Conservation (phyloP, 2,329 filamentous ascomycete genomes). For the Beauveria varroae region DNA sequence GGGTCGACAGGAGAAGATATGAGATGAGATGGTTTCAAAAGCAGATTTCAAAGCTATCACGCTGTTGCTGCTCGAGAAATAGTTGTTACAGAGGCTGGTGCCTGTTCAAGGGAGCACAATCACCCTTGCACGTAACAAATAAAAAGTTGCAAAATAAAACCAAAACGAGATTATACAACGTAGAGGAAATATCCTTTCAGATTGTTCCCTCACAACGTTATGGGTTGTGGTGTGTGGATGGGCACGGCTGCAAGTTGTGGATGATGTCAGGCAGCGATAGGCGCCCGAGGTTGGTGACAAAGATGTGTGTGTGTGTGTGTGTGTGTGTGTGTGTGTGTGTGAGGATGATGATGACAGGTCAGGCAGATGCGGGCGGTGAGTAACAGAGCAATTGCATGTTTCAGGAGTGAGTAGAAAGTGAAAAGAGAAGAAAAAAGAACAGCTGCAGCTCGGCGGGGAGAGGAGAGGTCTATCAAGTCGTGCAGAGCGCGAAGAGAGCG, state of each 20-base stretch:
- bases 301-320: background rate
- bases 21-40: background rate
- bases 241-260: background rate
- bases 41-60: background rate
- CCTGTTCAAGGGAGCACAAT: background rate
- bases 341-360: background rate
- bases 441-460: slow-evolving; percentile 7
- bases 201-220: background rate
- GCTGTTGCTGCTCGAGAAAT: background rate
- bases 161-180: background rate
- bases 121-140: background rate
- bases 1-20: background rate
- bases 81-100: background rate
- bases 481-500: background rate
- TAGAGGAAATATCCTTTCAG: background rate
- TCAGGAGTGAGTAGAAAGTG: background rate
- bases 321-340: background rate
- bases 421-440: background rate
- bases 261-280: slow-evolving; percentile 9
- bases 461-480: slow-evolving; percentile 8
- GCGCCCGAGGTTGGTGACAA: background rate
- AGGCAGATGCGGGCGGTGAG: slow-evolving; percentile 8
- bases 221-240: background rate
- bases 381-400: background rate
- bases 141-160: background rate